Conservation (phyloP, 805 yeast genomes). For the Myxozyma vanderwaltii region DNA sequence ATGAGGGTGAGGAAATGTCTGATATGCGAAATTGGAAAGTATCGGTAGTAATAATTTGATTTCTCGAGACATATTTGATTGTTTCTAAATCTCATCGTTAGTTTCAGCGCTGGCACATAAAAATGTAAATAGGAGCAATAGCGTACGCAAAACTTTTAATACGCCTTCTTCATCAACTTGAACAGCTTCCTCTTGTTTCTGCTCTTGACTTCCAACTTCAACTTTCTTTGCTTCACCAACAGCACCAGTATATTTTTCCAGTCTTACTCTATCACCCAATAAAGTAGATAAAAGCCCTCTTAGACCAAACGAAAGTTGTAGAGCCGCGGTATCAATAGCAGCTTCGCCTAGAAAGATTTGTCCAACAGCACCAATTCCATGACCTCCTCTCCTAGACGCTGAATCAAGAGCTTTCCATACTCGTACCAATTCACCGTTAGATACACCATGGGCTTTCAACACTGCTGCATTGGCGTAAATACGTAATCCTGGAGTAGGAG, state of each 20-base stretch:
- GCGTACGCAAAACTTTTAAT: conserved; percentile 4
- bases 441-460: conserved; percentile 12
- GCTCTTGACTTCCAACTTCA: conserved; percentile 40
- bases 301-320: conserved; percentile 40
- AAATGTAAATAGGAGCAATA: too few species aligned
- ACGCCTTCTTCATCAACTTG: conserved; percentile 1
- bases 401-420: conserved; percentile 16
- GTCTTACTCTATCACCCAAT: conserved; percentile 54
- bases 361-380: conserved; percentile 13
- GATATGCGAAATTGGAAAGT: conserved; percentile 45
- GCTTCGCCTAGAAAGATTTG: conserved; percentile 14
- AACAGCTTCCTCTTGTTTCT: conserved; percentile 35
- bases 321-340: conserved; percentile 17
- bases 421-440: conserved; percentile 22
- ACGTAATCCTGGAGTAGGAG: conserved; percentile 17
- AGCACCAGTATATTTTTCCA: conserved; percentile 58
- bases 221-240: conserved; percentile 46
- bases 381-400: not conserved
- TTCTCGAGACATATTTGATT: conserved; percentile 38
- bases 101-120: too few species aligned
- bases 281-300: conserved; percentile 49
- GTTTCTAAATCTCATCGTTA: conserved; percentile 42
- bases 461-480: conserved; percentile 15
- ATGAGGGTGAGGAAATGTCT: conserved; percentile 25
- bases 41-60: conserved; percentile 63